Evolutionary conservation across 306 rosid genomes (phyloP).

Genomic region (Crotalaria pallida): DNA sequence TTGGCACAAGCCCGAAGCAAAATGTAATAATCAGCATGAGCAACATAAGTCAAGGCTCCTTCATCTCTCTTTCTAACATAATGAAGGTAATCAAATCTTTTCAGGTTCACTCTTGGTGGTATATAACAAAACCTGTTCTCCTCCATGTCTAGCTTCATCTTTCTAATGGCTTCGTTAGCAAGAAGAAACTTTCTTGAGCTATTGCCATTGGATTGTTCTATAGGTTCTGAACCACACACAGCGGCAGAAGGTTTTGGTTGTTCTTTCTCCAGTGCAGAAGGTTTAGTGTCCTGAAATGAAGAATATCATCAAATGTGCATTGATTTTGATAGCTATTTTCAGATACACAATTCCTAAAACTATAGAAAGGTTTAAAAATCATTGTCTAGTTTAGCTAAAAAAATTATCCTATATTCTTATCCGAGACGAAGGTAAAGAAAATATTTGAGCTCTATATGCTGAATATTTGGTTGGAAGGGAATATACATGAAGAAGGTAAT

Average conservation of each 20-base stretch:
- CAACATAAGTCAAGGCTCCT: constrained; percentile 56
- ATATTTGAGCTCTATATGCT: not conserved
- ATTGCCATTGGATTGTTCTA: constrained; percentile 11
- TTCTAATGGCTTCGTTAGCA: constrained; percentile 46
- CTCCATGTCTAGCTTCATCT: constrained; percentile 71
- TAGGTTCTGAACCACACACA: not conserved
- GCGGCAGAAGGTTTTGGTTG: not conserved
- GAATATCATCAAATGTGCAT: not conserved
- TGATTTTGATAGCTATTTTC: not conserved
- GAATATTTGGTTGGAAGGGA: not conserved
- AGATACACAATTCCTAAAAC: not conserved
- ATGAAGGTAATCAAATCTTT: constrained; percentile 56
- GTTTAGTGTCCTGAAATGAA: constrained; percentile 40
- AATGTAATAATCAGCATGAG: constrained; percentile 89
- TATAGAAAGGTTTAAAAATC: not conserved
- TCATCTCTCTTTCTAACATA: constrained; percentile 63
- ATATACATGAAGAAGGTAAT: not conserved
- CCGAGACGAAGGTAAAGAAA: too few relatives aligned
- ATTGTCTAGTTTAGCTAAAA: too few relatives aligned
- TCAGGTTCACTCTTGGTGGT: constrained; percentile 46
- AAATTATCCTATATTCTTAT: too few relatives aligned
- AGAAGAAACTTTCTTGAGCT: constrained; percentile 21
- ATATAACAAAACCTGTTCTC: constrained; percentile 73
- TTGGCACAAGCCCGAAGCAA: constrained; percentile 74
- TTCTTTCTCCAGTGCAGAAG: not conserved